Conservation (phyloP, 2,329 filamentous ascomycete genomes). For the Alternaria sp. region DNA sequence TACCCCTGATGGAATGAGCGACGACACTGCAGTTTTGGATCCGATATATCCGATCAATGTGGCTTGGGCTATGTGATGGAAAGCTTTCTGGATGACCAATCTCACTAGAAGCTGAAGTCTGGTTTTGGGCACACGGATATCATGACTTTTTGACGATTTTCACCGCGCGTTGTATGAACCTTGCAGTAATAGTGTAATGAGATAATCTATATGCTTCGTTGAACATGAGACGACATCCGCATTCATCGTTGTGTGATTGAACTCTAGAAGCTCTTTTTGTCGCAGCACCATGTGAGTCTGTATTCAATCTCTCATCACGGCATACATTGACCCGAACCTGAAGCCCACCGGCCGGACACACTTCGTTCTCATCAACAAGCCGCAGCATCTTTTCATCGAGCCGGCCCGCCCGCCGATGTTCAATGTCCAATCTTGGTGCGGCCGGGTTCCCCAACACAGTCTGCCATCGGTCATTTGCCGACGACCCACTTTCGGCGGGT, state of each 20-base stretch:
- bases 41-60: conserved; percentile 9
- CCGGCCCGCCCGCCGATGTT: conserved; percentile 4
- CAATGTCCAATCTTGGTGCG: background rate
- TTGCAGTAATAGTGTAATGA: conserved; percentile 20
- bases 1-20: conserved; percentile 41
- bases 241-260: background rate
- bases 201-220: background rate
- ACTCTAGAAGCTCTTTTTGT: background rate
- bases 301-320: background rate
- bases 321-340: background rate
- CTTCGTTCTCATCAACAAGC: background rate
- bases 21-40: conserved; percentile 13
- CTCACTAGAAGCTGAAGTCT: background rate
- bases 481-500: conserved; percentile 20
- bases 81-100: conserved; percentile 1
- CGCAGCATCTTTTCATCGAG: background rate
- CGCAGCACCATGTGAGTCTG: background rate
- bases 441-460: conserved; percentile 17
- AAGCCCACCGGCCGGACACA: background rate
- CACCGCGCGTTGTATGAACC: conserved; percentile 7
- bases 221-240: background rate
- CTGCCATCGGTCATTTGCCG: conserved; percentile 23
- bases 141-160: conserved; percentile 14
- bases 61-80: conserved; percentile 17
- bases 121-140: conserved; percentile 10